These are phyloP conservation scores for Thraustotheca clavata DNA, from an alignment of 352 stramenopile species.

Conservation along the genomic window DNA sequence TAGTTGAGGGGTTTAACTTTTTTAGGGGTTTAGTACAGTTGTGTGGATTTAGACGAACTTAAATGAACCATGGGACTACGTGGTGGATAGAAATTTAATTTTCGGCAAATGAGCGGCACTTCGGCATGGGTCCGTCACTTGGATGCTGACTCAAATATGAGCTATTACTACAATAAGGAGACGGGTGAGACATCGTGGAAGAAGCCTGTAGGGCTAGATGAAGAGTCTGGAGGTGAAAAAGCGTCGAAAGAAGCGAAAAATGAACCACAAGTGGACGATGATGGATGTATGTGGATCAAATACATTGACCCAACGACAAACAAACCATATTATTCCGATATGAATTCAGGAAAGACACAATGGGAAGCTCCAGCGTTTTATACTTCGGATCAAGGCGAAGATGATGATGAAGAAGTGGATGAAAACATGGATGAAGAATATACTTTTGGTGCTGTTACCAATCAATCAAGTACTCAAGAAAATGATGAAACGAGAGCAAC, in stretches of 20 bases:
- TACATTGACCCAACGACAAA: slow-evolving; percentile 53
- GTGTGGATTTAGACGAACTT: neutral
- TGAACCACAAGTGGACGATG: slow-evolving; percentile 25
- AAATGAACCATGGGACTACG: neutral
- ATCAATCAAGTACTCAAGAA: neutral
- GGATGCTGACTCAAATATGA: slow-evolving; percentile 45
- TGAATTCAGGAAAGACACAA: slow-evolving; percentile 48
- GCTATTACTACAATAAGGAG: slow-evolving; percentile 69
- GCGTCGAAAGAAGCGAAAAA: slow-evolving; percentile 14
- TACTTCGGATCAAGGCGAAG: slow-evolving; percentile 21
- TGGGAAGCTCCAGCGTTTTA: slow-evolving; percentile 47
- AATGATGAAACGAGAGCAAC: neutral
- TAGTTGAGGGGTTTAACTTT: too few relatives aligned
- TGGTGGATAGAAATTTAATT: neutral
- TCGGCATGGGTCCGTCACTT: slow-evolving; percentile 44
- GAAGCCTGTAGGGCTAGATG: slow-evolving; percentile 32
- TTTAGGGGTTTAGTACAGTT: neutral
- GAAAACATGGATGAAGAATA: slow-evolving; percentile 20
- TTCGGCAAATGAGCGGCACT: neutral
- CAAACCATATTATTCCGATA: slow-evolving; percentile 71
- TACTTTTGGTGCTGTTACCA: slow-evolving; percentile 7
- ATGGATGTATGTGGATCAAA: slow-evolving; percentile 45
- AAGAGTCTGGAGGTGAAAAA: neutral
- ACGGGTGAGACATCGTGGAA: slow-evolving; percentile 71
- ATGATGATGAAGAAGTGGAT: slow-evolving; percentile 20